Evolutionary conservation across 1,284 basidiomycete species (phyloP), one percentile per base, ranked within the genome.

Genomic region (Malassezia psittaci): DNA sequence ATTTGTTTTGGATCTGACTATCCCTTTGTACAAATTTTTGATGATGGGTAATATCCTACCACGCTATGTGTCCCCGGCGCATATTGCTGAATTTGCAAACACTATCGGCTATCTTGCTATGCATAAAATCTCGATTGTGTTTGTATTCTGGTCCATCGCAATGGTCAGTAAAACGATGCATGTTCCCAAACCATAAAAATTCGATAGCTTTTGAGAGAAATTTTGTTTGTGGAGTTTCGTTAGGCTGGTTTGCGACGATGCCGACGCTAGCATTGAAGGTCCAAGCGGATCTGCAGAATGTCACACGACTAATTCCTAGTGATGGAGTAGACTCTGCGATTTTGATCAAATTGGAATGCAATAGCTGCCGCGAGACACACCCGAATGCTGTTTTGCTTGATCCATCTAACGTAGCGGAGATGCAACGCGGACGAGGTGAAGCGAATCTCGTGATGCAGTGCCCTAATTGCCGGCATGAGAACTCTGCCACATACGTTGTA

Each of bases 161-260:
- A 66, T 74, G 68, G 63, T 74, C 16, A 64, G 61, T 51, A 74
- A 74, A 60, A 74, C 72, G 29, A 56, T 74, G 47, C 51, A 66
- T 4, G 63, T 74, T 1, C 72, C 72, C n/a, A 74, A 74, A 57
- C 70, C 70, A 19, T 74, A 52, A 38, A 18, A 12, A 36, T 32
- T 15, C 18, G 13, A 29, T 29, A 29, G n/a, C 16, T 15, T 11
- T 45, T 13, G 11, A 29, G 4, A 45, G 43, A 19, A 24, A 45
- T 36, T 15, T 36, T 16, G 15, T 29, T 29, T 29, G 24, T 29
- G 24, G 24, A 29, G 24, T 29, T 29, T 7, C 7, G 24, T 29
- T 29, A 18, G 15, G 11, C 29, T 13, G 32, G 21, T 44, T 29
- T 29, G 24, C 46, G 13, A 19, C 18, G 32, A 57, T 57, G 55